Percentiles rank a stretch among this genome's conserved stretches.
These are phyloP conservation scores for Populus hybrid DNA, from an alignment of 441 rosid genomes.

Conservation along the genomic window DNA sequence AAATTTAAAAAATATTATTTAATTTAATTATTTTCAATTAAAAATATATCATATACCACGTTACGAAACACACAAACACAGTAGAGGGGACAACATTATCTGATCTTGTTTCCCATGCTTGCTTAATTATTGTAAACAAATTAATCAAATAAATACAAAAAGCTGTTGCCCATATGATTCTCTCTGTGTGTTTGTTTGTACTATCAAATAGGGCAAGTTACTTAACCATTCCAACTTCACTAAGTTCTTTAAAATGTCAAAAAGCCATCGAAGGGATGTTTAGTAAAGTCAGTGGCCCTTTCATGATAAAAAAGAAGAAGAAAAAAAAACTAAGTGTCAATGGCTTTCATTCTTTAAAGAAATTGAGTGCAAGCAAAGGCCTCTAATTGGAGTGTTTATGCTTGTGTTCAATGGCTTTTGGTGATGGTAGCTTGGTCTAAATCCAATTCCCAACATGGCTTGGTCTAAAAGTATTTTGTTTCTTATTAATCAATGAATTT, in stretches of 20 bases:
- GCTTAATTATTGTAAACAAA: background rate
- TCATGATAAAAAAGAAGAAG: background rate
- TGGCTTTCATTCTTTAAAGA: background rate
- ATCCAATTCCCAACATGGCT: background rate
- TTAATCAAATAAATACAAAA: background rate
- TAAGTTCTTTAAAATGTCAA: constrained; percentile 1
- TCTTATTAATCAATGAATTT: background rate
- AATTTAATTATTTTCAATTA: too few species aligned
- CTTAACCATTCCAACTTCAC: constrained; percentile 18
- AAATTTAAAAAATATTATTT: too few species aligned
- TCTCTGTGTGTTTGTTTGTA: constrained; percentile 4
- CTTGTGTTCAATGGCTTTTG: background rate
- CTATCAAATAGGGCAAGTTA: constrained; percentile 18
- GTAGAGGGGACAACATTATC: constrained; percentile 13
- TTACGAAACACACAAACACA: background rate
- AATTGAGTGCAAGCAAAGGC: background rate
- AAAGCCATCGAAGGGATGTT: background rate
- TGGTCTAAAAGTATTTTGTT: background rate
- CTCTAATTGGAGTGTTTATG: background rate
- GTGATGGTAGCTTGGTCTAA: background rate
- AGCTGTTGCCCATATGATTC: background rate
- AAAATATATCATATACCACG: too few species aligned
- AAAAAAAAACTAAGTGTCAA: background rate
- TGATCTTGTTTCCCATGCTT: constrained; percentile 28
- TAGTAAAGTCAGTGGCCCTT: background rate